Evolutionary conservation across 2,329 filamentous ascomycete species (phyloP).

Genomic region (Talaromyces verruculosus): DNA sequence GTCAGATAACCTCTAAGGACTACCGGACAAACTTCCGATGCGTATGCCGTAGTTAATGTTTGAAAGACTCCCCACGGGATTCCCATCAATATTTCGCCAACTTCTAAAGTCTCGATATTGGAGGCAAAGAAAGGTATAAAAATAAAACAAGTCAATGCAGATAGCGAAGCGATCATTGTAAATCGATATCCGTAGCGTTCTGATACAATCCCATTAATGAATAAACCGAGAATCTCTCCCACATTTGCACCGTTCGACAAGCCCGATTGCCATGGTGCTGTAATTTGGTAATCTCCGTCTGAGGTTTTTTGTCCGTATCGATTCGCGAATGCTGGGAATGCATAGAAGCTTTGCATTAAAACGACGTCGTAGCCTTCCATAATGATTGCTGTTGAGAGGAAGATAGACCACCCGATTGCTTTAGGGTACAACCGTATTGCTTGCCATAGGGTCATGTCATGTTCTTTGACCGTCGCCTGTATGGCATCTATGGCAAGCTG

Average conservation of each 20-base stretch:
- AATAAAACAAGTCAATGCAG: slow-evolving; percentile 49
- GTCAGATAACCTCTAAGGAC: slow-evolving; percentile 48
- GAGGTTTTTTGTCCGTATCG: slow-evolving; percentile 40
- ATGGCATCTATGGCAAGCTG: slow-evolving; percentile 42
- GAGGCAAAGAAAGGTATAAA: slow-evolving; percentile 54
- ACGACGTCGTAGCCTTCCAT: slow-evolving; percentile 91
- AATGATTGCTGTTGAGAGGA: slow-evolving; percentile 83
- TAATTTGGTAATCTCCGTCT: slow-evolving; percentile 39
- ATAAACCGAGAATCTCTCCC: slow-evolving; percentile 52
- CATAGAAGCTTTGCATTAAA: slow-evolving; percentile 77
- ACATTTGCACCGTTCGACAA: slow-evolving; percentile 46
- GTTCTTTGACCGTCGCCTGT: slow-evolving; percentile 48
- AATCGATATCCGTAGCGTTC: slow-evolving; percentile 54
- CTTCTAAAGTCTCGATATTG: slow-evolving; percentile 48
- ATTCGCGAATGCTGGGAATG: slow-evolving; percentile 41
- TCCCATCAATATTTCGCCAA: slow-evolving; percentile 52
- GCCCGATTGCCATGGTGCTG: slow-evolving; percentile 48
- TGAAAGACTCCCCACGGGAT: slow-evolving; percentile 55
- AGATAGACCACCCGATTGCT: slow-evolving; percentile 76
- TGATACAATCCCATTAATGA: slow-evolving; percentile 52
- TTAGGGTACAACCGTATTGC: slow-evolving; percentile 82
- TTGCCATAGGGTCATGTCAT: slow-evolving; percentile 69
- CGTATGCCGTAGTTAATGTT: slow-evolving; percentile 49
- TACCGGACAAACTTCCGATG: slow-evolving; percentile 48
- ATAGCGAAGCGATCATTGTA: slow-evolving; percentile 50